Conservation (phyloP, 805 yeast species). For the Kuraishia cidri region DNA sequence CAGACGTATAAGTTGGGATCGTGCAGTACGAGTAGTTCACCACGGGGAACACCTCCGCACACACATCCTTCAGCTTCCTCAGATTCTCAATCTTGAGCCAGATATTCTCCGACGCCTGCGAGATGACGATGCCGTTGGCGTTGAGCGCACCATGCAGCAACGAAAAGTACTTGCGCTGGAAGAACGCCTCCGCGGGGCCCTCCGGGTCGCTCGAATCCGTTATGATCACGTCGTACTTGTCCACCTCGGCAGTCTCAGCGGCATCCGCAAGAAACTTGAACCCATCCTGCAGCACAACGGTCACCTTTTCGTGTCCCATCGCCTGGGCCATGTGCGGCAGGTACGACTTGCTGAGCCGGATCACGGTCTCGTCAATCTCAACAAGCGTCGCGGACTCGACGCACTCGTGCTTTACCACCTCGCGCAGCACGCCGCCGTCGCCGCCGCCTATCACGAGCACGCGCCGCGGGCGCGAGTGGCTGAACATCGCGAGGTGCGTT, state of each 20-base stretch:
- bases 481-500: conserved; percentile 83
- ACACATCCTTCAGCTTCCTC: conserved; percentile 72
- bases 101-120: conserved; percentile 85
- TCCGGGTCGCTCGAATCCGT: conserved; percentile 98
- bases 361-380: conserved; percentile 93
- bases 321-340: conserved; percentile 84
- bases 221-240: conserved; percentile 88
- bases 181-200: conserved; percentile 93
- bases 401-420: conserved; percentile 12
- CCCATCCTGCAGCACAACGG: conserved; percentile 93
- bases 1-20: conserved; percentile 96
- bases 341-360: conserved; percentile 76
- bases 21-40: conserved; percentile 88
- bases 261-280: conserved; percentile 85
- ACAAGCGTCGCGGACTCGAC: conserved; percentile 88
- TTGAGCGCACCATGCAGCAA: conserved; percentile 82
- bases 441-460: conserved; percentile 98
- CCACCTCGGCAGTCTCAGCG: conserved; percentile 26
- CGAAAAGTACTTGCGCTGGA: conserved; percentile 88
- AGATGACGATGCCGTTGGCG: conserved; percentile 83
- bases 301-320: conserved; percentile 81
- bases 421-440: conserved; percentile 46
- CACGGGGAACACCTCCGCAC: conserved; percentile 79
- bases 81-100: conserved; percentile 88
- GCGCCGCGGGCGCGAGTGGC: conserved; percentile 90